Base-by-base conservation (phyloP, 2,329 filamentous ascomycete genomes). In the Fusarium graminum region DNA sequence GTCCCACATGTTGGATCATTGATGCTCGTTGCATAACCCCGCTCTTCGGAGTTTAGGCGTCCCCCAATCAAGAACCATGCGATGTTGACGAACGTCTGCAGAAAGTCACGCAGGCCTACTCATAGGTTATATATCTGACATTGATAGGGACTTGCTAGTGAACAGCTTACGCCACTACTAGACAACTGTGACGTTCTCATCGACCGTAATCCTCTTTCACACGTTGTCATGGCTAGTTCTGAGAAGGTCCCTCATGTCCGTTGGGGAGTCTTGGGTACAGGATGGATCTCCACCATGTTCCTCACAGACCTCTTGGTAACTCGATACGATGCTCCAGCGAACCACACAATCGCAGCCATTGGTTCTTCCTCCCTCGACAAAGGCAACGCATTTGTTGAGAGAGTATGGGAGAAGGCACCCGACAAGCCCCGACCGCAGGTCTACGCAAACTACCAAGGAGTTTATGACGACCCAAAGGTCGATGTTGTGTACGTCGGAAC, bases 401-500 rank as follows among this genome's bases (percentile, higher is more conserved):
- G 45, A n/a, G 32, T 64, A 1, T 64, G 61, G 61, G 36, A 40
- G 4, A 49, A 39, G 6, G 49, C 47, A 4, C n/a, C 59, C 0
- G 40, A 53, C 1, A 52, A 64, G 9, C 39, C 39, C 13, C 30
- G 38, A 0, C 61, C 61, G 4, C 47, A 64, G 1, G 46, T 64
- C 10, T 64, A 60, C 5, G 39, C 43, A 2, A 26, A 60, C 4
- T 65, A 83, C 49, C 72, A 74, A 14, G 76, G 78, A 34, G 76
- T 81, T 11, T 82, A 81, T 56, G 68, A 72, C 32, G 79, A 81
- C 55, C 71, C 77, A 0, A 66, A 75, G 11, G 80, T 82, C 22
- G 81, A 83, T 57, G 76, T 80, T 17, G 71, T 83, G 16, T 82
- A 83, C 69, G 78, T 83, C 29, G 81, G 79, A 40, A 82, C 78